These are phyloP conservation scores for Eucalyptus sp. DNA, from an alignment of 345 rosid species.

Conservation along the genomic window DNA sequence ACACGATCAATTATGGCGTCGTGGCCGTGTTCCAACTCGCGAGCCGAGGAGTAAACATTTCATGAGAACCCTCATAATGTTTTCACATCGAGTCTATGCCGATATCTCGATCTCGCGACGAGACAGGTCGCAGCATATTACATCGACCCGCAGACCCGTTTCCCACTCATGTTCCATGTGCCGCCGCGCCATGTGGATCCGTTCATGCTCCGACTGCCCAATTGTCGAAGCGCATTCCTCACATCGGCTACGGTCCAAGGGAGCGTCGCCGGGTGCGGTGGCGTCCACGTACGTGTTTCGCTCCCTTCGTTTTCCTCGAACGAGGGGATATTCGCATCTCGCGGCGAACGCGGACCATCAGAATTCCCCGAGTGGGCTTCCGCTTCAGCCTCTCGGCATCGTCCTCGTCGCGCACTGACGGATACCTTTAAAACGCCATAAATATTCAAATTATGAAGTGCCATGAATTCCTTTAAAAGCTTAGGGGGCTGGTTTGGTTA, in stretches of 20 bases:
- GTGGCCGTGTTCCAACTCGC: rapidly evolving
- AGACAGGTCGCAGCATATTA: rapidly evolving
- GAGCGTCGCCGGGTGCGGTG: not conserved
- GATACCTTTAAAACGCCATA: not conserved
- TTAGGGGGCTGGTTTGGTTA: not conserved
- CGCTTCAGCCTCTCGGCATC: not conserved
- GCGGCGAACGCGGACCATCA: not conserved
- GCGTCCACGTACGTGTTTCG: not conserved
- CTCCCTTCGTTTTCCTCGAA: not conserved
- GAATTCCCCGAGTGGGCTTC: not conserved
- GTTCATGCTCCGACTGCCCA: not conserved
- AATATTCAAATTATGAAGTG: not conserved
- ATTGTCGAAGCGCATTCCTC: not conserved
- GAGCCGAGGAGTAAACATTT: rapidly evolving
- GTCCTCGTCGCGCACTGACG: not conserved
- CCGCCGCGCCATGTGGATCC: not conserved
- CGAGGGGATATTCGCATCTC: not conserved
- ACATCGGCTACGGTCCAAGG: not conserved
- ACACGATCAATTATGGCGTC: not conserved
- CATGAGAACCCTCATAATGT: rapidly evolving
- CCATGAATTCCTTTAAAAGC: not conserved
- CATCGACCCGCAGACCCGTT: not conserved
- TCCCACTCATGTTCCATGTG: not conserved
- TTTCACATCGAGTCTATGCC: rapidly evolving
- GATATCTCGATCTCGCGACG: not conserved